These are phyloP conservation scores for Ganoderma multipileum DNA, from an alignment of 1,284 basidiomycete species.

Conservation along the genomic window DNA sequence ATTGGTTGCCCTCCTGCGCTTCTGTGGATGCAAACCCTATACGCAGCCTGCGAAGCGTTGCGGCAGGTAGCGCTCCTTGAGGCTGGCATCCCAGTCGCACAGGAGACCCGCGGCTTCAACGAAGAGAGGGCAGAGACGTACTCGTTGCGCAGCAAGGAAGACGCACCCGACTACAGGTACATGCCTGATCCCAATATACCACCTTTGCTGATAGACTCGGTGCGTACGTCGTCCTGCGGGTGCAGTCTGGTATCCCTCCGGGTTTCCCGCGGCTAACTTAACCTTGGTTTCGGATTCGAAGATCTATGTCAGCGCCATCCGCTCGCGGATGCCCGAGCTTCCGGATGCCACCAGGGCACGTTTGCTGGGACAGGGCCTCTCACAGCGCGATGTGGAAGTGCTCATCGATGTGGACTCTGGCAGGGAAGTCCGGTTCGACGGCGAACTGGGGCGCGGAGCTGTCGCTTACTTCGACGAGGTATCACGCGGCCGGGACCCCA, in stretches of 20 bases:
- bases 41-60: constrained; percentile 68
- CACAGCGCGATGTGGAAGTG: constrained; percentile 74
- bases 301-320: constrained; percentile 66
- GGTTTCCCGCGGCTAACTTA: constrained; percentile 8
- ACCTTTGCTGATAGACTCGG: constrained; percentile 71
- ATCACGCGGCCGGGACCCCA: constrained; percentile 63
- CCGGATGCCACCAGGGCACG: constrained; percentile 73
- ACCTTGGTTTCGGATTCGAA: constrained; percentile 38
- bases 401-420: constrained; percentile 78
- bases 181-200: constrained; percentile 98
- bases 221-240: constrained; percentile 33
- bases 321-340: constrained; percentile 76
- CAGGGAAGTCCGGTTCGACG: constrained; percentile 67
- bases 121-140: constrained; percentile 86
- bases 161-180: constrained; percentile 95
- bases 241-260: background rate
- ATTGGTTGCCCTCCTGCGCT: background rate
- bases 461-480: constrained; percentile 83
- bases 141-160: constrained; percentile 88
- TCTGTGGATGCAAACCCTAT: background rate
- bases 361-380: constrained; percentile 61
- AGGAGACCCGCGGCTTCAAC: constrained; percentile 94
- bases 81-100: constrained; percentile 56
- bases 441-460: constrained; percentile 56
- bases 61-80: constrained; percentile 75